phyloP scores from a whole-genome alignment of 495 filamentous ascomycete species.

The Cladorrhinum samala region DNA sequence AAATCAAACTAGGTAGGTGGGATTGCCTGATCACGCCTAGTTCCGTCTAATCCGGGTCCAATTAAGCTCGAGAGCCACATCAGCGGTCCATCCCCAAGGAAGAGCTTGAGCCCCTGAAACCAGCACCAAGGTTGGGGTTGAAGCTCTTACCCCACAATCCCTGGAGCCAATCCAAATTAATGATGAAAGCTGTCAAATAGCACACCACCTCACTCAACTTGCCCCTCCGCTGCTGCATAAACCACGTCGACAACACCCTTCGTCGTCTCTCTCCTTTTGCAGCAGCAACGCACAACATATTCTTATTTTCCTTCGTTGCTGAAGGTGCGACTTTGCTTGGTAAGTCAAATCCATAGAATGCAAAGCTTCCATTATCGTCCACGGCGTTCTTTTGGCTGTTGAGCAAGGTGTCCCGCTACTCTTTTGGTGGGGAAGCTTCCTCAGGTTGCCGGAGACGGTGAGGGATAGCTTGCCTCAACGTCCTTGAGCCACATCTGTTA shows the following conservation, averaged over 20 bases:
- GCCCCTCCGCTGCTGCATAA: not conserved
- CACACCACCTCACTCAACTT: slow-evolving; percentile 7
- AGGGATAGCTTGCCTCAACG: not conserved
- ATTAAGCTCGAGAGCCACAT: not conserved
- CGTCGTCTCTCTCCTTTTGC: not conserved
- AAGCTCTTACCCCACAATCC: slow-evolving; percentile 17
- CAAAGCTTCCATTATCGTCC: too few species aligned
- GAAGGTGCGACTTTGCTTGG: not conserved
- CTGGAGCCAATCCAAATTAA: slow-evolving; percentile 19
- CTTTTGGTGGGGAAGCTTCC: not conserved
- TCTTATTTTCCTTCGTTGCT: not conserved
- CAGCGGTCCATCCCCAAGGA: not conserved
- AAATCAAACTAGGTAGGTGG: not conserved
- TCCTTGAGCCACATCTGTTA: not conserved
- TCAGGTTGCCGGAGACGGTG: not conserved
- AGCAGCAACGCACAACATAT: not conserved
- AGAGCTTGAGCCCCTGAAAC: slow-evolving; percentile 13
- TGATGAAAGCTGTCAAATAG: slow-evolving; percentile 26
- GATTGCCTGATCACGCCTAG: slow-evolving; percentile 1
- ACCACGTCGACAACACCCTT: not conserved
- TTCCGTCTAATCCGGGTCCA: not conserved
- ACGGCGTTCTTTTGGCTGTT: too few species aligned
- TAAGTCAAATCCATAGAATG: not conserved
- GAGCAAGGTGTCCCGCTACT: not conserved
- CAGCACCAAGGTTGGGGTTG: slow-evolving; percentile 1